A percentile compares a stretch with the other conserved stretches of the same genome.
phyloP scores from a whole-genome alignment of 352 stramenopile species.

The Phytophthora syringae region DNA sequence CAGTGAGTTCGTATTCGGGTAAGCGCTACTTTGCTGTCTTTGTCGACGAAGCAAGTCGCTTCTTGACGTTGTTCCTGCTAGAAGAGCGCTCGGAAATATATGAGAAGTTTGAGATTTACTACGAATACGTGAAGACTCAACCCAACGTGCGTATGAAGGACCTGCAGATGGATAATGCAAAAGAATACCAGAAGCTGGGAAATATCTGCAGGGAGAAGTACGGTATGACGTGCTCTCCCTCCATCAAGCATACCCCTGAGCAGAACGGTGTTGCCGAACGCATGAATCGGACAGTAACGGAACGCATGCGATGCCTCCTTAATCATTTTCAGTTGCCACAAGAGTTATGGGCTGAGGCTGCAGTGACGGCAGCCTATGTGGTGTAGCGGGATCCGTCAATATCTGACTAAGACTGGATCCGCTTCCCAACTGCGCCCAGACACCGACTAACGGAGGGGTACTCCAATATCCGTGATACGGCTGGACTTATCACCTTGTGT shows the following conservation, averaged over 20 bases:
- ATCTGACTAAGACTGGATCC: no score
- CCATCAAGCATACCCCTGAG: slow-evolving; percentile 22
- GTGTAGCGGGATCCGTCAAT: no score
- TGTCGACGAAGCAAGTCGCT: slow-evolving; percentile 28
- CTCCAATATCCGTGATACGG: no score
- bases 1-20: slow-evolving; percentile 15
- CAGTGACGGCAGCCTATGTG: slow-evolving; percentile 15
- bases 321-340: slow-evolving; percentile 19
- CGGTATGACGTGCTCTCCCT: slow-evolving; percentile 19
- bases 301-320: slow-evolving; percentile 26
- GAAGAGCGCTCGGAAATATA: slow-evolving; percentile 23
- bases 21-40: slow-evolving; percentile 22
- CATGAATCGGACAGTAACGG: slow-evolving; percentile 17
- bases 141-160: slow-evolving; percentile 25
- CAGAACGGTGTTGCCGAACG: slow-evolving; percentile 6
- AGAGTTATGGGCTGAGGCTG: slow-evolving; percentile 26
- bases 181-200: slow-evolving; percentile 6
- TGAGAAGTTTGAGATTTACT: slow-evolving; percentile 21
- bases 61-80: slow-evolving; percentile 17
- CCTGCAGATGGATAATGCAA: slow-evolving; percentile 17
- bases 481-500: no score
- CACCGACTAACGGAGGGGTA: no score
- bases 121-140: slow-evolving; percentile 16
- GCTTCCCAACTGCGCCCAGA: no score
- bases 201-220: slow-evolving; percentile 12